These are phyloP conservation scores for Paxillus ammoniavirescens DNA, from an alignment of 768 basidiomycete genomes.

Conservation along the genomic window DNA sequence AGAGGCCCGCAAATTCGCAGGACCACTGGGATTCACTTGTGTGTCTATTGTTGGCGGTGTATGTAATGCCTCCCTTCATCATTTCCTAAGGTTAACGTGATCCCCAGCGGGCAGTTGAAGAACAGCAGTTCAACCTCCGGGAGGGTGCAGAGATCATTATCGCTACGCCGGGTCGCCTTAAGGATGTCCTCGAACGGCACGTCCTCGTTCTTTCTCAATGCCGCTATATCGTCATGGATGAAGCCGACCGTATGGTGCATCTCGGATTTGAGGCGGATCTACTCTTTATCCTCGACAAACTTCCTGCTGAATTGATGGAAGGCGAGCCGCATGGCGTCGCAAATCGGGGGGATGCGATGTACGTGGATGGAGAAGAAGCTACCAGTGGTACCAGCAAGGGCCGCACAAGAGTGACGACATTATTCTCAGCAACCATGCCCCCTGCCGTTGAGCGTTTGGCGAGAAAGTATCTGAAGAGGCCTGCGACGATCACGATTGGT, in stretches of 20 bases:
- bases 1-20: conserved; percentile 90
- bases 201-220: conserved; percentile 96
- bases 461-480: conserved; percentile 88
- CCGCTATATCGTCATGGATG: conserved; percentile 99
- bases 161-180: conserved; percentile 96
- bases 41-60: conserved; percentile 99
- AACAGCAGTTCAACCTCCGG: conserved; percentile 97
- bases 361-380: conserved; percentile 68
- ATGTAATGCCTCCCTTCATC: conserved; percentile 15
- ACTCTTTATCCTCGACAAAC: conserved; percentile 90
- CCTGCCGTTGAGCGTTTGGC: conserved; percentile 94
- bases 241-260: conserved; percentile 98
- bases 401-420: conserved; percentile 86
- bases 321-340: conserved; percentile 52
- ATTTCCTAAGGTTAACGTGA: conserved; percentile 9
- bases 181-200: conserved; percentile 95
- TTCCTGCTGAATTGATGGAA: conserved; percentile 84
- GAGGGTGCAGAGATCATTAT: conserved; percentile 99
- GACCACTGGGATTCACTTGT: conserved; percentile 86
- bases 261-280: conserved; percentile 95
- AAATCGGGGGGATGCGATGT: conserved; percentile 56
- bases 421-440: conserved; percentile 99
- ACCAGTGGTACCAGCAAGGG: conserved; percentile 50
- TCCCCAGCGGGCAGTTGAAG: conserved; percentile 82
- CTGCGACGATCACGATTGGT: conserved; percentile 96